Percentiles rank a stretch among this genome's conserved stretches.
phyloP scores from a whole-genome alignment of 768 basidiomycete species.

The Suillus variegatus region DNA sequence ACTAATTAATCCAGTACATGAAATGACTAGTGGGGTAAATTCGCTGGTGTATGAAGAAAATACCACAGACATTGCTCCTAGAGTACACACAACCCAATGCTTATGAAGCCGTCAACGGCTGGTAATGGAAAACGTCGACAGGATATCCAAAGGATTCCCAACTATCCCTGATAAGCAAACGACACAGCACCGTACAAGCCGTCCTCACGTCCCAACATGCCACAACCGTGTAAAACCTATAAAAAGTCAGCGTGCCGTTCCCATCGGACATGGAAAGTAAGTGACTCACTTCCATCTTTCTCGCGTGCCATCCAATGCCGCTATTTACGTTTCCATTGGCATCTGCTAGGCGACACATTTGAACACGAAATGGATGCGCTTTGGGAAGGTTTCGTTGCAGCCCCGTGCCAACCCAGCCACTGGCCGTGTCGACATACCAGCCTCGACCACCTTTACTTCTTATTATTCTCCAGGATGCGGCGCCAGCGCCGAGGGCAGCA shows the following conservation, averaged over 20 bases:
- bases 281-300: slow-evolving; percentile 94
- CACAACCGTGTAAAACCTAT: slow-evolving; percentile 83
- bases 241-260: slow-evolving; percentile 10
- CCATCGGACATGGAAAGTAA: slow-evolving; percentile 1
- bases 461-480: slow-evolving; percentile 86
- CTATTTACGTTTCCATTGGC: slow-evolving; percentile 90
- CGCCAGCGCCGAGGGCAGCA: slow-evolving; percentile 72
- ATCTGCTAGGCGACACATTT: slow-evolving; percentile 71
- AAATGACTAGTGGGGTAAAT: slow-evolving; percentile 1
- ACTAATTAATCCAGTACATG: slow-evolving; percentile 12
- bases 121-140: neutral
- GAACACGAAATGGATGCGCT: slow-evolving; percentile 67
- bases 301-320: slow-evolving; percentile 91
- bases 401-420: slow-evolving; percentile 67
- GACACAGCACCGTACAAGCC: slow-evolving; percentile 93
- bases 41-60: neutral
- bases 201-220: slow-evolving; percentile 90
- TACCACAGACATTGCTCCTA: neutral
- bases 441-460: slow-evolving; percentile 90
- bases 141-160: neutral
- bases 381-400: slow-evolving; percentile 59
- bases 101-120: slow-evolving; percentile 1
- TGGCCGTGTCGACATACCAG: slow-evolving; percentile 92
- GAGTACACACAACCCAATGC: neutral
- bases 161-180: slow-evolving; percentile 88